phyloP scores from a whole-genome alignment of 768 basidiomycete species.

The Psilocybe tampanensis region DNA sequence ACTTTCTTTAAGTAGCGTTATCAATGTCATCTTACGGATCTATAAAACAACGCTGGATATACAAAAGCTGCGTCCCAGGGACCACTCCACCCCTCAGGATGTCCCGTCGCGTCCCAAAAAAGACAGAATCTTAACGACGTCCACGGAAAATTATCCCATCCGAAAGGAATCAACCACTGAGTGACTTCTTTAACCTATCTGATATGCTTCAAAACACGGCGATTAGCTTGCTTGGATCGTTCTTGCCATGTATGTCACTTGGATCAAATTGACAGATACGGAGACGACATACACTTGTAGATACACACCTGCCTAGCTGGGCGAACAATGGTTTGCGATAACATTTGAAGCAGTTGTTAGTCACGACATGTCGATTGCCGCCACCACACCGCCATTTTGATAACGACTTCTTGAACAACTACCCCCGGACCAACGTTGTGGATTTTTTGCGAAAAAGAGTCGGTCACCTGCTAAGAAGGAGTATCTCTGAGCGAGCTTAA shows the following conservation, averaged over 20 bases:
- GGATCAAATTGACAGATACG: neutral
- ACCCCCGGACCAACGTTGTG: neutral
- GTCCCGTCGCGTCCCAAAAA: neutral
- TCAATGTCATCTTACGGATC: constrained; percentile 18
- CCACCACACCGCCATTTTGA: constrained; percentile 19
- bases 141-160: constrained; percentile 31
- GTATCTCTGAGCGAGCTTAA: too few relatives aligned
- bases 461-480: too few relatives aligned
- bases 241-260: constrained; percentile 19
- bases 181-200: neutral
- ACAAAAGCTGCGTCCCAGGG: constrained; percentile 5
- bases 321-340: constrained; percentile 5
- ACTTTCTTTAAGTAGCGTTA: constrained; percentile 19
- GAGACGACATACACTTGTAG: neutral
- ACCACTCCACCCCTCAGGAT: constrained; percentile 6
- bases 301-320: constrained; percentile 6
- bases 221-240: constrained; percentile 16
- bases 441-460: too few relatives aligned
- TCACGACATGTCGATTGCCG: constrained; percentile 13
- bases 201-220: constrained; percentile 5
- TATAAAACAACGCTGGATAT: neutral
- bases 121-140: constrained; percentile 24
- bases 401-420: neutral
- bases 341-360: neutral
- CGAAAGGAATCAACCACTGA: constrained; percentile 12